Evolutionary conservation across 2,329 filamentous ascomycete species (phyloP).

Genomic region (Colletotrichum sidae): DNA sequence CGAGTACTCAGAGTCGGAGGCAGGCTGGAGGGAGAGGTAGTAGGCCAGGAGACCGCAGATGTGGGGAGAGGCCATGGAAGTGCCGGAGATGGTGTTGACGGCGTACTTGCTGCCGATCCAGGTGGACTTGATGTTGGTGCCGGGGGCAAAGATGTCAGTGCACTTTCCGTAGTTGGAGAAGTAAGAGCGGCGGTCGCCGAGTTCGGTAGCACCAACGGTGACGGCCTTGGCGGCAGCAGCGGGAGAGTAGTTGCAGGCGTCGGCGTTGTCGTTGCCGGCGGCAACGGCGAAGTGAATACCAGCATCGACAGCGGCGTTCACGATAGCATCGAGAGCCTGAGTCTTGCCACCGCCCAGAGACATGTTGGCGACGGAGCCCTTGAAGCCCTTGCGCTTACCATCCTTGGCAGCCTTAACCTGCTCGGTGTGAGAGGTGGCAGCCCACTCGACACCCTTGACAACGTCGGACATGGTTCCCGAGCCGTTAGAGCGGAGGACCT

Average conservation of each 20-base stretch:
- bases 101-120: constrained; percentile 98
- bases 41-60: constrained; percentile 97
- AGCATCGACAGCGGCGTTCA: constrained; percentile 91
- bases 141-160: constrained; percentile 98
- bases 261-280: constrained; percentile 97
- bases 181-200: constrained; percentile 96
- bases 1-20: constrained; percentile 89
- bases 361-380: constrained; percentile 99
- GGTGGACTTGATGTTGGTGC: constrained; percentile 95
- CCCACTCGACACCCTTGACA: constrained; percentile 97
- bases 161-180: constrained; percentile 99
- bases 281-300: constrained; percentile 98
- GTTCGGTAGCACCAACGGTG: constrained; percentile 94
- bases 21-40: constrained; percentile 95
- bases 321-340: constrained; percentile 86
- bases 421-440: constrained; percentile 82
- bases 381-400: constrained; percentile 95
- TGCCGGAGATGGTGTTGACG: constrained; percentile 98
- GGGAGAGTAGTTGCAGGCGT: constrained; percentile 99
- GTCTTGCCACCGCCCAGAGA: constrained; percentile 98
- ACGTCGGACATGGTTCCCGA: constrained; percentile 99
- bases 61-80: constrained; percentile 98
- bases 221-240: constrained; percentile 91
- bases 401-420: constrained; percentile 83
- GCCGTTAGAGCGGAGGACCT: constrained; percentile 97